A percentile compares a stretch with the other conserved stretches of the same genome.
These are phyloP conservation scores for Curvularia spicifera DNA, from an alignment of 2,329 filamentous ascomycete species.

Conservation along the genomic window DNA sequence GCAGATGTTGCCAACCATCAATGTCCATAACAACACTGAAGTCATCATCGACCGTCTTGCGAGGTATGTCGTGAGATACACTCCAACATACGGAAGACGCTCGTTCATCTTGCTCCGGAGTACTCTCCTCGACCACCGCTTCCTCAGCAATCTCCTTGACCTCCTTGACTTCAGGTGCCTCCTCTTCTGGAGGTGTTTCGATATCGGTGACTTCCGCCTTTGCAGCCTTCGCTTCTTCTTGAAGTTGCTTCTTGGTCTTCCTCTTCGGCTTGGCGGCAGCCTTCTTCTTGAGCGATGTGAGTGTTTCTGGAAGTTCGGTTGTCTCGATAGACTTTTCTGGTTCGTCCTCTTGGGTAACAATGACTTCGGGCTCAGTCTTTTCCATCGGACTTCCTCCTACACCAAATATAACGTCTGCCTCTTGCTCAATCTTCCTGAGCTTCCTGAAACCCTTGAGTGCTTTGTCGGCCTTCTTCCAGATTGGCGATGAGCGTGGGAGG, in stretches of 20 bases:
- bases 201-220: slow-evolving; percentile 51
- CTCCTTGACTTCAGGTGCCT: slow-evolving; percentile 54
- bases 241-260: slow-evolving; percentile 78
- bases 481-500: slow-evolving; percentile 64
- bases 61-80: slow-evolving; percentile 64
- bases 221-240: slow-evolving; percentile 58
- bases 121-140: slow-evolving; percentile 38
- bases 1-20: slow-evolving; percentile 71
- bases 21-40: slow-evolving; percentile 69
- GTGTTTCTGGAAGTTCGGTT: slow-evolving; percentile 42
- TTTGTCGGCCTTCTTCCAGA: slow-evolving; percentile 76
- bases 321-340: slow-evolving; percentile 47
- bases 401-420: slow-evolving; percentile 73
- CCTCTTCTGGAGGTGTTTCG: slow-evolving; percentile 38
- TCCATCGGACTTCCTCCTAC: slow-evolving; percentile 56
- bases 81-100: slow-evolving; percentile 66
- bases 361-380: slow-evolving; percentile 45
- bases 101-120: slow-evolving; percentile 48
- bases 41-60: slow-evolving; percentile 71
- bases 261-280: slow-evolving; percentile 67
- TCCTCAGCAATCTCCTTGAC: slow-evolving; percentile 30
- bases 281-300: slow-evolving; percentile 39
- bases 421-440: slow-evolving; percentile 80
- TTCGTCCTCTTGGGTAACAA: slow-evolving; percentile 54
- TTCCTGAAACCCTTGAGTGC: slow-evolving; percentile 62